phyloP scores from a whole-genome alignment of 1,284 basidiomycete genomes.

The Cryptococcus maquisensis region DNA sequence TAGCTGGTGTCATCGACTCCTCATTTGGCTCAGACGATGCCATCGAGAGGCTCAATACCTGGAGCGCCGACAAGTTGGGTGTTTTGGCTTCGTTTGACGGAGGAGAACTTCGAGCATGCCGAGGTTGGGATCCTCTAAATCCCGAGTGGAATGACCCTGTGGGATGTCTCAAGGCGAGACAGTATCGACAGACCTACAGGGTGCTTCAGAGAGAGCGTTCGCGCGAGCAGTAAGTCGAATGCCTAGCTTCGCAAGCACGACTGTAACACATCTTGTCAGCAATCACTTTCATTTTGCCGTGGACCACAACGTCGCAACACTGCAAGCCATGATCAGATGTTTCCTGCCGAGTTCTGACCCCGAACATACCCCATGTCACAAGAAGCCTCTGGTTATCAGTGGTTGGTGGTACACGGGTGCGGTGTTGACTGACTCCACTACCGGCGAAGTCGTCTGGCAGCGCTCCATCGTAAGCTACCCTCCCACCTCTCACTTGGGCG shows the following conservation, averaged over 20 bases:
- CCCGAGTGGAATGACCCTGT: slow-evolving; percentile 18
- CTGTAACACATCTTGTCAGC: background rate
- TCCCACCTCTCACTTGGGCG: no score
- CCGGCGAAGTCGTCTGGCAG: slow-evolving; percentile 30
- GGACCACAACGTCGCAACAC: slow-evolving; percentile 1
- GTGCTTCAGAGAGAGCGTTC: slow-evolving; percentile 18
- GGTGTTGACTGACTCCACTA: slow-evolving; percentile 6
- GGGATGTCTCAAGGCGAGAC: slow-evolving; percentile 23
- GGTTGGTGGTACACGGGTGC: slow-evolving; percentile 16
- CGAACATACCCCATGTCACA: slow-evolving; percentile 7
- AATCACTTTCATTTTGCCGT: background rate
- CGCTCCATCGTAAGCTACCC: slow-evolving; percentile 11
- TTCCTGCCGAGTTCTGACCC: slow-evolving; percentile 2
- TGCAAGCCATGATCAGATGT: slow-evolving; percentile 12
- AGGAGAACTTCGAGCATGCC: slow-evolving; percentile 5
- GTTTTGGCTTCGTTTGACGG: background rate
- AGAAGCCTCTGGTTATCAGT: slow-evolving; percentile 14
- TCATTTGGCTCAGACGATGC: no score
- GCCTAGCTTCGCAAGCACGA: no score
- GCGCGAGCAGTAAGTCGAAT: slow-evolving; percentile 15
- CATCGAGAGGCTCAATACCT: no score
- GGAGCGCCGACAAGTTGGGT: no score
- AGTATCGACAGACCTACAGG: slow-evolving; percentile 25
- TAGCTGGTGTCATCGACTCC: no score
- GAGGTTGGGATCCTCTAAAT: slow-evolving; percentile 17